A percentile compares a stretch with the other conserved stretches of the same genome.
phyloP scores from a whole-genome alignment of 116 monocot genomes.

The Papilionanthe hybrid region DNA sequence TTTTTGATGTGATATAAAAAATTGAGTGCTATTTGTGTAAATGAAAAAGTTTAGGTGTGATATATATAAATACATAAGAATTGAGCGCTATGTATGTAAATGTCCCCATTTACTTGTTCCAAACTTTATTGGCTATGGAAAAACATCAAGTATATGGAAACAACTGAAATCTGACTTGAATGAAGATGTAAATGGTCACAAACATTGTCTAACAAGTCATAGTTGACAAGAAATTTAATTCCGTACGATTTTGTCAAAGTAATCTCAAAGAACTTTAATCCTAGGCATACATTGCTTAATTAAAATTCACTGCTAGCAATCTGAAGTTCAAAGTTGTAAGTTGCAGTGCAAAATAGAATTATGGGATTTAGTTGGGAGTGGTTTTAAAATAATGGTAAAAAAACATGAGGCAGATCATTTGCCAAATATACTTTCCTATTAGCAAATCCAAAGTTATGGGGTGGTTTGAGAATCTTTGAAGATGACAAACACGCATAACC shows the following conservation, averaged over 20 bases:
- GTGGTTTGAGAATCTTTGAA: not conserved
- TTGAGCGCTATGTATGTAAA: no score
- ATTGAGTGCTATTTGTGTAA: no score
- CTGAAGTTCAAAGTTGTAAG: not conserved
- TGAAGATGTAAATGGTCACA: not conserved
- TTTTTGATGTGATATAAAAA: no score
- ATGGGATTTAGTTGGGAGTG: not conserved
- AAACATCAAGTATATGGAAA: not conserved
- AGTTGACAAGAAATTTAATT: no score
- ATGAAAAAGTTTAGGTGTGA: no score
- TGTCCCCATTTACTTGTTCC: no score
- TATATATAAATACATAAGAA: no score
- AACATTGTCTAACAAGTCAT: not conserved
- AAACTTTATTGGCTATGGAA: no score
- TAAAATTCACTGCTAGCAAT: not conserved
- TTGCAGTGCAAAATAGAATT: not conserved
- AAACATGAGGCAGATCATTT: not conserved
- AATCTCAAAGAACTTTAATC: not conserved
- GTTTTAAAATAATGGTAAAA: no score
- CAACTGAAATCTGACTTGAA: not conserved
- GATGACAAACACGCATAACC: not conserved
- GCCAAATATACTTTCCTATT: not conserved
- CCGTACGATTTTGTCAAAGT: not conserved
- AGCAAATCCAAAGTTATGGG: not conserved
- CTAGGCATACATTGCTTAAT: not conserved